phyloP scores from a whole-genome alignment of 768 basidiomycete species.

The Suillus hirtellus region DNA sequence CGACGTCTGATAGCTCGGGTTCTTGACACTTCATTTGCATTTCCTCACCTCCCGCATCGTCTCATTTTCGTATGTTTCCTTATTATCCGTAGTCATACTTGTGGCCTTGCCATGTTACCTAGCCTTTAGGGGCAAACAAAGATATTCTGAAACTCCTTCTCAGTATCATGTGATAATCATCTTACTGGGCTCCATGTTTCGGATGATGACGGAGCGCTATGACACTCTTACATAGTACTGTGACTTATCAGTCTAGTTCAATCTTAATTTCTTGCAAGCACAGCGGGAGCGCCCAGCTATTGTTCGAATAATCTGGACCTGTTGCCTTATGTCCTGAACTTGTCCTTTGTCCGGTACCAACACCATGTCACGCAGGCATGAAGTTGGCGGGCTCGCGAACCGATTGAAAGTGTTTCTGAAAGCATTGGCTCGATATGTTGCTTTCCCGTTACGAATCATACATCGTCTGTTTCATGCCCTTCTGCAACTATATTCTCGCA shows the following conservation, averaged over 20 bases:
- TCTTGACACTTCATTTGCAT: conserved; percentile 33
- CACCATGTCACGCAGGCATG: not conserved
- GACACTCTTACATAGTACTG: not conserved
- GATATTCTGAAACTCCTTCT: conserved; percentile 27
- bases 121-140: conserved; percentile 36
- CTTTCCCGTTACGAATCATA: not conserved
- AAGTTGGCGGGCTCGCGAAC: not conserved
- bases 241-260: not conserved
- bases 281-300: not conserved
- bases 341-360: not conserved
- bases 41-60: conserved; percentile 35
- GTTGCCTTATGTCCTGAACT: not conserved
- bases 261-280: not conserved
- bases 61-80: conserved; percentile 28
- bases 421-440: not conserved
- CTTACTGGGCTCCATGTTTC: not conserved
- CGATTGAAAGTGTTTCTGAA: not conserved
- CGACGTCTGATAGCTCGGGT: conserved; percentile 19
- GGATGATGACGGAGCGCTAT: not conserved
- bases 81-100: conserved; percentile 39
- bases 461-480: not conserved
- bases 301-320: not conserved
- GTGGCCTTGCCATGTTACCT: conserved; percentile 25
- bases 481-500: conserved; percentile 1
- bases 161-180: not conserved